Evolutionary conservation across 2,329 filamentous ascomycete genomes (phyloP).

Genomic region (Huntiella abstrusa): DNA sequence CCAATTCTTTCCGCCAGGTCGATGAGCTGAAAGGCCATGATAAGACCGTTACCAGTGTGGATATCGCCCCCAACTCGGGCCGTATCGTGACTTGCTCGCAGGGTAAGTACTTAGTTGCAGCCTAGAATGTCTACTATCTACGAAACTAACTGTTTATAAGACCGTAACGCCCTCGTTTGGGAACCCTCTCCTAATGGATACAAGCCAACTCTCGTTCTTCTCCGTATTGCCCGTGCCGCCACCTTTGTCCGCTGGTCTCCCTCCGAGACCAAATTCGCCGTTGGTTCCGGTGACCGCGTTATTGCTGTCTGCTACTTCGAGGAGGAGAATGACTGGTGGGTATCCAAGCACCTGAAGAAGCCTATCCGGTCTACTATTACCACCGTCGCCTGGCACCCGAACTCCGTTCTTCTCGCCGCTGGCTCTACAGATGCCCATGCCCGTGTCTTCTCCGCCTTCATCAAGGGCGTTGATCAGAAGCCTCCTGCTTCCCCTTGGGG

Average conservation of each 20-base stretch:
- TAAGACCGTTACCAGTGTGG: constrained; percentile 88
- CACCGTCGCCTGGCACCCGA: constrained; percentile 88
- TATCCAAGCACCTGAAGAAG: constrained; percentile 98
- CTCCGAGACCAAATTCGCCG: constrained; percentile 91
- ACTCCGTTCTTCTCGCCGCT: constrained; percentile 83
- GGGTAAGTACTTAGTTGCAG: constrained; percentile 31
- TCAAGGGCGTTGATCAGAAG: constrained; percentile 80
- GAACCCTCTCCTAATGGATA: constrained; percentile 82
- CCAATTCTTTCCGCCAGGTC: constrained; percentile 60
- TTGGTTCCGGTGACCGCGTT: constrained; percentile 84
- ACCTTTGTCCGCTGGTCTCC: constrained; percentile 97
- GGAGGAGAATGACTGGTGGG: constrained; percentile 99
- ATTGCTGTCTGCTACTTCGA: constrained; percentile 98
- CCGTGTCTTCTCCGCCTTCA: constrained; percentile 82
- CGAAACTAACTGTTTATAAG: constrained; percentile 25
- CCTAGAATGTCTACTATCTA: not conserved
- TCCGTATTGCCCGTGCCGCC: constrained; percentile 89
- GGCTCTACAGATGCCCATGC: constrained; percentile 97
- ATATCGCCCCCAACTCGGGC: constrained; percentile 78
- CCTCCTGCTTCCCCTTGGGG: constrained; percentile 85
- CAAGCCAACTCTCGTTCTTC: constrained; percentile 90
- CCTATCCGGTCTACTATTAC: constrained; percentile 95
- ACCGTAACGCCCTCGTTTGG: constrained; percentile 96
- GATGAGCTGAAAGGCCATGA: constrained; percentile 94
- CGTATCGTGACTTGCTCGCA: constrained; percentile 97